A percentile compares a stretch with the other conserved stretches of the same genome.
phyloP scores from a whole-genome alignment of 768 basidiomycete species.

The Exidia glandulosa region DNA sequence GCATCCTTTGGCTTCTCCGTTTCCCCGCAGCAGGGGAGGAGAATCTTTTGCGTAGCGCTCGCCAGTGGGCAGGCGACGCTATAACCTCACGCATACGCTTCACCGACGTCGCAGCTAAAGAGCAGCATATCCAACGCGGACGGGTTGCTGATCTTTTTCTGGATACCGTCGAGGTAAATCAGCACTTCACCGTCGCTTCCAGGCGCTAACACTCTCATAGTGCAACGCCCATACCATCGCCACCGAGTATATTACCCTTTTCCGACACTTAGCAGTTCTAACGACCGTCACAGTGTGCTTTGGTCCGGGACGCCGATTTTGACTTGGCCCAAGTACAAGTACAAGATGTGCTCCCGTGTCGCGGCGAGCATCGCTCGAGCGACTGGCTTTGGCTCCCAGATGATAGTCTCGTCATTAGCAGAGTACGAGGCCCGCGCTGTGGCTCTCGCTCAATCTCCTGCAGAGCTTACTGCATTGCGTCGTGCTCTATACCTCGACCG shows the following conservation, averaged over 20 bases:
- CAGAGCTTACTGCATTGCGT: conserved; percentile 31
- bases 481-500: conserved; percentile 30
- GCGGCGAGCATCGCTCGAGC: conserved; percentile 37
- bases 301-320: conserved; percentile 43
- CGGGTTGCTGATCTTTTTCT: conserved; percentile 39
- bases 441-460: conserved; percentile 24
- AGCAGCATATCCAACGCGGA: conserved; percentile 32
- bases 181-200: neutral
- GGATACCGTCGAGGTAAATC: conserved; percentile 38
- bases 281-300: conserved; percentile 25
- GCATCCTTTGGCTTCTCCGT: conserved; percentile 43
- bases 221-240: conserved; percentile 44
- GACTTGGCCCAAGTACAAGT: conserved; percentile 33
- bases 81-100: conserved; percentile 35
- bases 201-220: conserved; percentile 13
- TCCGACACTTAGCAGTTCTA: neutral
- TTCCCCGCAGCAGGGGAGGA: conserved; percentile 38
- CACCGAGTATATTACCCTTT: conserved; percentile 25
- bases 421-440: conserved; percentile 39
- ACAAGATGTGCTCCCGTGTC: conserved; percentile 43
- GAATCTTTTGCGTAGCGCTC: conserved; percentile 31
- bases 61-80: conserved; percentile 34
- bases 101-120: conserved; percentile 38
- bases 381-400: conserved; percentile 35
- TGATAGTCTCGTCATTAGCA: conserved; percentile 32